Conservation (phyloP, 2,329 filamentous ascomycete species). For the Neoarthrinium moseri region DNA sequence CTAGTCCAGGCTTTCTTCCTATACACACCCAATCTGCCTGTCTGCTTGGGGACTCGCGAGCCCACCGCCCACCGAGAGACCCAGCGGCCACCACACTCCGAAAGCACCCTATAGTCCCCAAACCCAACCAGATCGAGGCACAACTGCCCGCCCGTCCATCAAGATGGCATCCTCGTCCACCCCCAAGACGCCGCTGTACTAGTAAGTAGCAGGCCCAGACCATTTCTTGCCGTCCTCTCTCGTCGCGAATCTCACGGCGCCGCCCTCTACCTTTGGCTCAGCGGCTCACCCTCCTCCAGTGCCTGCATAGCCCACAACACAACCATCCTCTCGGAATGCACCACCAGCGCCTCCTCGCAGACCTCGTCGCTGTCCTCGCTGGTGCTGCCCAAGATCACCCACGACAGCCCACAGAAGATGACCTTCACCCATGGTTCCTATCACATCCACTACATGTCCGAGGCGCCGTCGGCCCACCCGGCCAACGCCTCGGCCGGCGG, state of each 20-base stretch:
- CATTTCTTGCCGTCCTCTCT: slow-evolving; percentile 33
- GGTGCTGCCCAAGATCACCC: slow-evolving; percentile 92
- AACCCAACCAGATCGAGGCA: no score
- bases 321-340: slow-evolving; percentile 92
- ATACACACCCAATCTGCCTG: no score
- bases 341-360: slow-evolving; percentile 77
- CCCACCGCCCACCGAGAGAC: no score
- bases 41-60: no score
- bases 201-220: no score
- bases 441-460: slow-evolving; percentile 94
- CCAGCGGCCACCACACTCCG: no score
- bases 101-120: no score
- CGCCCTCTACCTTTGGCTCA: no score
- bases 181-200: slow-evolving; percentile 67
- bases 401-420: slow-evolving; percentile 77
- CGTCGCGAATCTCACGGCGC: no score
- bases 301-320: slow-evolving; percentile 92
- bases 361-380: slow-evolving; percentile 86
- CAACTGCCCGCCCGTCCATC: no score
- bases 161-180: slow-evolving; percentile 72
- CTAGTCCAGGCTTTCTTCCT: no score
- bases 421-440: slow-evolving; percentile 91
- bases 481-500: slow-evolving; percentile 66
- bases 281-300: no score
- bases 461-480: slow-evolving; percentile 68